Conservation (phyloP, 164 flowering plant genomes). For the Kingdonia uniflora region DNA sequence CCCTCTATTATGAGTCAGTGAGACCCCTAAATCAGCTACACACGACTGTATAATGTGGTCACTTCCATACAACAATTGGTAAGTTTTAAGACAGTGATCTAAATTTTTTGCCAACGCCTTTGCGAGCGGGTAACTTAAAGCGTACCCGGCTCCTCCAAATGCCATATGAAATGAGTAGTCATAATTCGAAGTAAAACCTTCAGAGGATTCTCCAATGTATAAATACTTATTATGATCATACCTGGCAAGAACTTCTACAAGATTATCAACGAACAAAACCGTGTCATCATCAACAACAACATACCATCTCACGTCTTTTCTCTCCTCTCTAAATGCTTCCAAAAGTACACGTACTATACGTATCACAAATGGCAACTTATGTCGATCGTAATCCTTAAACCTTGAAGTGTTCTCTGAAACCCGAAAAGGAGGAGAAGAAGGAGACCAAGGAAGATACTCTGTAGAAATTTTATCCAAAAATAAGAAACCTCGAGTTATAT, state of each 20-base stretch:
- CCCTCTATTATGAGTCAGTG: constrained; percentile 41
- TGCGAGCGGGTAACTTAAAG: constrained; percentile 48
- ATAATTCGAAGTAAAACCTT: constrained; percentile 27
- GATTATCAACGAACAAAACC: constrained; percentile 34
- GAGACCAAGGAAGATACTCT: too few species aligned
- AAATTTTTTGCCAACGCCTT: constrained; percentile 30
- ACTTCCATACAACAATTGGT: constrained; percentile 26
- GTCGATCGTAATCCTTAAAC: constrained; percentile 16
- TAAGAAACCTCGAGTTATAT: constrained; percentile 35
- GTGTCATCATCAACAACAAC: constrained; percentile 64
- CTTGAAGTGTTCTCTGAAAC: constrained; percentile 24
- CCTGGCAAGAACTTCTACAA: constrained; percentile 30
- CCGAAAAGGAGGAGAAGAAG: constrained; percentile 35
- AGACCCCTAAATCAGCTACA: constrained; percentile 49
- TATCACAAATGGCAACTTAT: constrained; percentile 11
- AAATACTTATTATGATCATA: constrained; percentile 49
- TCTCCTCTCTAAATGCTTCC: constrained; percentile 31
- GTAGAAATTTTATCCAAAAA: constrained; percentile 33
- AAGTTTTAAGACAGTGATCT: constrained; percentile 42
- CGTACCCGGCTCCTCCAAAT: constrained; percentile 63
- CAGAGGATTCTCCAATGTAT: constrained; percentile 50
- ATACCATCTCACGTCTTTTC: constrained; percentile 30
- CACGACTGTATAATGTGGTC: constrained; percentile 40
- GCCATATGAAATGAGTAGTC: constrained; percentile 48
- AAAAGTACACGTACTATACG: constrained; percentile 27